Evolutionary conservation across 371 early-diverging fungal species (phyloP).

Genomic region (Mucor ambiguus): DNA sequence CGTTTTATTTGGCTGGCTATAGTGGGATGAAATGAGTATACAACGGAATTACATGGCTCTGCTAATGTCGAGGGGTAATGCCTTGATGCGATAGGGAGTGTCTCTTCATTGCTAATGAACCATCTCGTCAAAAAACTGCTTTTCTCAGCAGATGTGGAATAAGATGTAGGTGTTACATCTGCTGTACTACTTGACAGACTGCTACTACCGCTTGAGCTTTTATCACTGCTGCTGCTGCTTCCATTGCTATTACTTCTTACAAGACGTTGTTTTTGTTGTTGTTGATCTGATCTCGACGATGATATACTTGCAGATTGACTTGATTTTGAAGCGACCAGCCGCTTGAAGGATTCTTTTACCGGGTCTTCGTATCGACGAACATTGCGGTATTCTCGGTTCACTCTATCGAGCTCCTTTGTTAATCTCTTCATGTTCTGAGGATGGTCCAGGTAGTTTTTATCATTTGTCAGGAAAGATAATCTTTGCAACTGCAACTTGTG

Average conservation of each 20-base stretch:
- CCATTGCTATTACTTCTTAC: background rate
- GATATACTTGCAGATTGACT: background rate
- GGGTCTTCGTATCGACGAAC: slow-evolving; percentile 46
- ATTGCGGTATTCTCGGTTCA: slow-evolving; percentile 52
- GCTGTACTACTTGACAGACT: slow-evolving; percentile 1
- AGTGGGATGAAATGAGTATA: slow-evolving; percentile 20
- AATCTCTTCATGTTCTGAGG: slow-evolving; percentile 55
- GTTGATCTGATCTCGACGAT: background rate
- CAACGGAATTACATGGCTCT: slow-evolving; percentile 2
- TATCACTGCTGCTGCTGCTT: background rate
- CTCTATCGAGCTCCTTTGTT: slow-evolving; percentile 57
- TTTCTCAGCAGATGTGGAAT: slow-evolving; percentile 9
- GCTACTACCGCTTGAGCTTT: slow-evolving; percentile 7
- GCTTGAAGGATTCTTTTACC: slow-evolving; percentile 37
- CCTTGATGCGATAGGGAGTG: background rate
- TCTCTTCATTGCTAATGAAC: slow-evolving; percentile 12
- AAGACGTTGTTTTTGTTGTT: background rate
- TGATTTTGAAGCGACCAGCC: slow-evolving; percentile 18
- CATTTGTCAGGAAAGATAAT: slow-evolving; percentile 51
- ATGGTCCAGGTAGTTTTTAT: slow-evolving; percentile 53
- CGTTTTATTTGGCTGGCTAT: slow-evolving; percentile 14
- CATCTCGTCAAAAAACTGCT: slow-evolving; percentile 17
- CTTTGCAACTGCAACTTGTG: slow-evolving; percentile 56
- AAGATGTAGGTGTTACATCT: background rate
- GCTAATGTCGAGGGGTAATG: background rate